These are phyloP conservation scores for Brassica hybrid DNA, from an alignment of 441 rosid species.

Conservation along the genomic window DNA sequence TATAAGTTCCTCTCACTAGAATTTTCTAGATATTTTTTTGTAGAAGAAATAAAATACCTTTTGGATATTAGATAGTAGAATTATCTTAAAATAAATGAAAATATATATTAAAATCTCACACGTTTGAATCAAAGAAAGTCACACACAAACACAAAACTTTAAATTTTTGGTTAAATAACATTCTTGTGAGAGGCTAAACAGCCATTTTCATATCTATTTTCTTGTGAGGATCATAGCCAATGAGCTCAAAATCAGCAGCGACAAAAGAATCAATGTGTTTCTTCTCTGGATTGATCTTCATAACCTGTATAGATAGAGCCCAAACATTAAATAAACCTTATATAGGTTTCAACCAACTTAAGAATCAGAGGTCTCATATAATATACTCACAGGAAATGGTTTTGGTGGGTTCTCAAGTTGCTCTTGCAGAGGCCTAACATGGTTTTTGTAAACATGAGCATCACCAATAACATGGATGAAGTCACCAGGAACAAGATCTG, in stretches of 20 bases:
- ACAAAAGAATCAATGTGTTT: constrained; percentile 66
- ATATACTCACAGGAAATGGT: constrained; percentile 74
- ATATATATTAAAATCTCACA: neutral
- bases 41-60: constrained; percentile 8
- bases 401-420: constrained; percentile 83
- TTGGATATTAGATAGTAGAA: neutral
- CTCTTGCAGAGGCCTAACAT: constrained; percentile 77
- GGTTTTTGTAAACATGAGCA: constrained; percentile 79
- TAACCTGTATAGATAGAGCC: constrained; percentile 50
- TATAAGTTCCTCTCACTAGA: neutral
- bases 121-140: neutral
- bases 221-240: constrained; percentile 74
- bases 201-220: constrained; percentile 74
- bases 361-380: no score
- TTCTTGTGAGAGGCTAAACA: constrained; percentile 25
- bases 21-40: constrained; percentile 27
- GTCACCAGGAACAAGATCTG: constrained; percentile 87
- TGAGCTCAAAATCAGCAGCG: constrained; percentile 67
- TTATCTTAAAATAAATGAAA: no score
- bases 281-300: constrained; percentile 77
- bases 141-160: neutral
- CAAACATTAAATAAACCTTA: neutral
- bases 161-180: neutral
- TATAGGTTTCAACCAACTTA: constrained; percentile 11
- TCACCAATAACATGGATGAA: constrained; percentile 79